These are phyloP conservation scores for Bifiguratus adelaidae DNA, from an alignment of 192 early-diverging fungal species.

Conservation along the genomic window DNA sequence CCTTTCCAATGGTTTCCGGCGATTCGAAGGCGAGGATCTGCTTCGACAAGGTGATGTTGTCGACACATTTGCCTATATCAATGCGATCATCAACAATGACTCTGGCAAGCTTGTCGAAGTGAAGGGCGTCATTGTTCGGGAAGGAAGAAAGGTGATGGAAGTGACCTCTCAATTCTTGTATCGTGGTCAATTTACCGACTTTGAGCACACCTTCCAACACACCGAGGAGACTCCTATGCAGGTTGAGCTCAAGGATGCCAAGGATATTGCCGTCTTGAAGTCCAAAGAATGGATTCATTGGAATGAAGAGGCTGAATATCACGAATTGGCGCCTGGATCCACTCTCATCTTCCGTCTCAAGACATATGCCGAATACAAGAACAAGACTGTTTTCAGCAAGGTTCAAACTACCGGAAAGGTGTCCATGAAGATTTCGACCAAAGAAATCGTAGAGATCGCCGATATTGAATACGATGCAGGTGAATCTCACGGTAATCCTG, in stretches of 20 bases:
- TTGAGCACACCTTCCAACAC: constrained; percentile 78
- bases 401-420: constrained; percentile 67
- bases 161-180: constrained; percentile 87
- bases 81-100: constrained; percentile 80
- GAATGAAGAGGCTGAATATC: constrained; percentile 41
- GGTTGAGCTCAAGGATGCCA: constrained; percentile 55
- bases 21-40: constrained; percentile 60
- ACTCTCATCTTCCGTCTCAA: constrained; percentile 69
- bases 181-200: constrained; percentile 83
- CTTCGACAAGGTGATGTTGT: constrained; percentile 77
- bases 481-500: constrained; percentile 76
- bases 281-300: constrained; percentile 86
- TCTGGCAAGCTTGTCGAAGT: constrained; percentile 89
- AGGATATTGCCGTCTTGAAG: constrained; percentile 85
- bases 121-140: constrained; percentile 65
- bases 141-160: constrained; percentile 71
- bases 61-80: constrained; percentile 70
- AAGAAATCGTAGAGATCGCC: constrained; percentile 76
- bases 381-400: constrained; percentile 48
- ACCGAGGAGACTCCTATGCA: constrained; percentile 72
- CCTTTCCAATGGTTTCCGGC: constrained; percentile 87
- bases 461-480: constrained; percentile 65
- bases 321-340: constrained; percentile 52
- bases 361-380: constrained; percentile 50
- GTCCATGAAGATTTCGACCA: constrained; percentile 69